Percentiles rank a stretch among this genome's conserved stretches.
These are phyloP conservation scores for Leonotis leonurus DNA, from an alignment of 257 asterid species.

Conservation along the genomic window DNA sequence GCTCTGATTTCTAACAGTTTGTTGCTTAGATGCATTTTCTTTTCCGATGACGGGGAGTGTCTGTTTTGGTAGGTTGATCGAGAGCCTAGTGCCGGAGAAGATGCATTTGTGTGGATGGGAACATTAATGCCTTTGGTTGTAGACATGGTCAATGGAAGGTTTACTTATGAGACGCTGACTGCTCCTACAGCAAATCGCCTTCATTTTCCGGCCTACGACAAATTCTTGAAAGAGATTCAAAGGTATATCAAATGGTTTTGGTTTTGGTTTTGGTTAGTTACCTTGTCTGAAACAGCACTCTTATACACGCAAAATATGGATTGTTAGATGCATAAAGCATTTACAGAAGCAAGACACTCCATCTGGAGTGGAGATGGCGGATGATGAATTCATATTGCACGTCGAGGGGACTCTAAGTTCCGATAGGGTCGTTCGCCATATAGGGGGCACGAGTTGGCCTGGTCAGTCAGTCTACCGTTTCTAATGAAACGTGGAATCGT, in stretches of 20 bases:
- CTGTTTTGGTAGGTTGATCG: constrained; percentile 47
- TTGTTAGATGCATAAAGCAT: constrained; percentile 57
- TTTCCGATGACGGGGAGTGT: no score
- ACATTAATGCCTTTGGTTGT: constrained; percentile 54
- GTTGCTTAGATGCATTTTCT: no score
- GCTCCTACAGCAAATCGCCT: constrained; percentile 60
- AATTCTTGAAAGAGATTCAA: constrained; percentile 61
- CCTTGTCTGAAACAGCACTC: background rate
- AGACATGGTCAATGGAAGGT: constrained; percentile 74
- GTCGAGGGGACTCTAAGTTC: constrained; percentile 85
- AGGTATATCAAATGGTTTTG: constrained; percentile 32
- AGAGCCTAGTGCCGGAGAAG: constrained; percentile 62
- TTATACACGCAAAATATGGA: background rate
- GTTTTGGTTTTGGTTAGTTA: background rate
- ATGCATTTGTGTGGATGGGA: constrained; percentile 72
- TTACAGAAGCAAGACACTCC: constrained; percentile 69
- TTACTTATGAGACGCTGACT: constrained; percentile 71
- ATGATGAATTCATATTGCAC: constrained; percentile 72
- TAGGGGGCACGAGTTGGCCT: constrained; percentile 96
- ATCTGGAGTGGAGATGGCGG: constrained; percentile 45
- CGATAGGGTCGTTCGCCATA: constrained; percentile 84
- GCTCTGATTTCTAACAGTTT: background rate
- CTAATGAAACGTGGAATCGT: no score
- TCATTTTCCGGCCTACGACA: constrained; percentile 79
- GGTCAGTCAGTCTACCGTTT: constrained; percentile 38